Conservation (phyloP, 768 basidiomycete genomes). For the Dendrothele bispora region DNA sequence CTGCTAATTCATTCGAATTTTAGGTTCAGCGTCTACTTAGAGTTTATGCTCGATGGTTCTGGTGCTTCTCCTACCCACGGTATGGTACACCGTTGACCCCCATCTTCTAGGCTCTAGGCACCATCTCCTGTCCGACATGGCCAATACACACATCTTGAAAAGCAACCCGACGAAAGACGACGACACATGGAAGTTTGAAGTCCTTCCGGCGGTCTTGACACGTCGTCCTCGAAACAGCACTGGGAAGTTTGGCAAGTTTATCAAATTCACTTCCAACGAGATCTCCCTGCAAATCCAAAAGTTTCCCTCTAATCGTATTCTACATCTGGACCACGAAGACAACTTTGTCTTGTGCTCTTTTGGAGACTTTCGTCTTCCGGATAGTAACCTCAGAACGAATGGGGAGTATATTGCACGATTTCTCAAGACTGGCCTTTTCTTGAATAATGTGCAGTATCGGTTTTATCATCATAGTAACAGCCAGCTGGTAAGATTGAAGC, state of each 20-base stretch:
- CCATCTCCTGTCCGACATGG: slow-evolving; percentile 29
- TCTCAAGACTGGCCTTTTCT: slow-evolving; percentile 52
- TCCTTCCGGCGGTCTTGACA: slow-evolving; percentile 28
- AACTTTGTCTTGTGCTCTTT: slow-evolving; percentile 61
- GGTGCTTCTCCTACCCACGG: slow-evolving; percentile 9
- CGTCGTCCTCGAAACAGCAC: slow-evolving; percentile 24
- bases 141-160: slow-evolving; percentile 34
- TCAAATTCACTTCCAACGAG: slow-evolving; percentile 48
- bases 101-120: not conserved
- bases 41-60: not conserved
- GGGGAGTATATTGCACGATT: slow-evolving; percentile 58
- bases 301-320: slow-evolving; percentile 59
- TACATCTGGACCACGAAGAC: slow-evolving; percentile 53
- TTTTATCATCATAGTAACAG: slow-evolving; percentile 76
- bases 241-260: slow-evolving; percentile 42
- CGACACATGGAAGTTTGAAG: slow-evolving; percentile 49
- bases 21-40: not conserved
- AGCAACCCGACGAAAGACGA: slow-evolving; percentile 48
- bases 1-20: too few relatives aligned
- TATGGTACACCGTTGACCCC: not conserved
- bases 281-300: slow-evolving; percentile 50
- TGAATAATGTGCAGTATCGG: slow-evolving; percentile 62
- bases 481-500: slow-evolving; percentile 47
- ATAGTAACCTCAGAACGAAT: slow-evolving; percentile 44
- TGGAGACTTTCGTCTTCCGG: slow-evolving; percentile 53